Percentiles rank a stretch among this genome's conserved stretches.
phyloP scores from a whole-genome alignment of 2,329 filamentous ascomycete species.

The Epichloe hybrida region DNA sequence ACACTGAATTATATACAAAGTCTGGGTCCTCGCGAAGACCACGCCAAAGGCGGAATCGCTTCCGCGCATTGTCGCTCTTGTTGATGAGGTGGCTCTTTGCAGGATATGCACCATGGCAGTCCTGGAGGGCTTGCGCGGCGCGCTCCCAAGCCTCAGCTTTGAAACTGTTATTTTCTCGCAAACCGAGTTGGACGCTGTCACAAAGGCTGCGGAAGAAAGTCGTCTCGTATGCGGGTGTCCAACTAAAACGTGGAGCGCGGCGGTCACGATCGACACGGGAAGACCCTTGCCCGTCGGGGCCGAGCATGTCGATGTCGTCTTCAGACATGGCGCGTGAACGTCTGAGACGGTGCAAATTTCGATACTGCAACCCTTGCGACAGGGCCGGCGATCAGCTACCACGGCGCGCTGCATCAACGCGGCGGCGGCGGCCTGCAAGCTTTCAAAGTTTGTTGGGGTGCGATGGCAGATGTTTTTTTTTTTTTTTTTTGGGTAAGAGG shows the following conservation, averaged over 20 bases:
- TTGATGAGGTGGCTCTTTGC: conserved; percentile 49
- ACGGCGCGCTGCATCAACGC: conserved; percentile 2
- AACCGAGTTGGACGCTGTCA: conserved; percentile 43
- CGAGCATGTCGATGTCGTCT: conserved; percentile 24
- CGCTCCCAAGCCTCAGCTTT: conserved; percentile 49
- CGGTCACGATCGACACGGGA: conserved; percentile 25
- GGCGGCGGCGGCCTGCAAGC: conserved; percentile 3
- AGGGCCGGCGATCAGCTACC: conserved; percentile 4
- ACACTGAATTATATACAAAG: conserved; percentile 38
- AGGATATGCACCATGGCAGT: conserved; percentile 42
- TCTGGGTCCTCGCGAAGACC: conserved; percentile 43
- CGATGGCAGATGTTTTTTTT: neutral
- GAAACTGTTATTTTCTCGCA: conserved; percentile 46
- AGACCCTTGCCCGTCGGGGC: conserved; percentile 20
- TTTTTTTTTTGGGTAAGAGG: neutral
- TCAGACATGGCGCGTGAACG: conserved; percentile 20
- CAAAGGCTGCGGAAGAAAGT: conserved; percentile 49
- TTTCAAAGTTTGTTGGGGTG: neutral
- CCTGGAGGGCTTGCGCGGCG: conserved; percentile 38
- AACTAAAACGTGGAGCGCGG: conserved; percentile 42
- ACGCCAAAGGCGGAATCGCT: conserved; percentile 48
- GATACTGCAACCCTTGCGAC: neutral
- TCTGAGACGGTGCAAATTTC: neutral
- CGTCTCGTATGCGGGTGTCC: conserved; percentile 43
- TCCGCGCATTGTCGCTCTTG: conserved; percentile 50